Conservation (phyloP, 139 green algal species). For the Tetratostichococcus sp. region DNA sequence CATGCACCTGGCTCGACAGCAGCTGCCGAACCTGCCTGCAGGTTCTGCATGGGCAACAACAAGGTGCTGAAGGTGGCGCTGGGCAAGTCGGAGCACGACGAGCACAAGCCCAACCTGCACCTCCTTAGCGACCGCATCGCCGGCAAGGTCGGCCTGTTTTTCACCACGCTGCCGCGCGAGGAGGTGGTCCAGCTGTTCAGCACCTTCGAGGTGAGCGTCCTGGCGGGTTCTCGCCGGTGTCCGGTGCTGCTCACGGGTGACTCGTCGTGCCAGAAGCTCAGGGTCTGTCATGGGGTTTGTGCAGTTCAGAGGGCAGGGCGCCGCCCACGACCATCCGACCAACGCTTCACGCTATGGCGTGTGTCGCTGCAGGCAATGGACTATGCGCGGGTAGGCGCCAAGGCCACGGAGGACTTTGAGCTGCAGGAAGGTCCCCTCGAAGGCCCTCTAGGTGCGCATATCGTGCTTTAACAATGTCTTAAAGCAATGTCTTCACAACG, state of each 20-base stretch:
- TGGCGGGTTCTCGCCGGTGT: neutral
- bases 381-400: constrained; percentile 77
- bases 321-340: no score
- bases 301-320: no score
- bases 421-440: constrained; percentile 71
- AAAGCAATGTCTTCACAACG: neutral
- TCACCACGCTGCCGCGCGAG: constrained; percentile 75
- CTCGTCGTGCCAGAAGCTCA: no score
- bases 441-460: constrained; percentile 40
- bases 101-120: constrained; percentile 64
- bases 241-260: no score
- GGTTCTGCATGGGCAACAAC: constrained; percentile 87
- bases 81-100: constrained; percentile 67
- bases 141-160: constrained; percentile 84
- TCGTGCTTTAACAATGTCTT: no score
- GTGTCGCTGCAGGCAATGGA: constrained; percentile 57
- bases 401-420: constrained; percentile 70
- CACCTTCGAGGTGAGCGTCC: constrained; percentile 30
- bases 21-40: no score
- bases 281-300: no score
- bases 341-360: no score
- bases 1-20: no score
- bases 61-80: constrained; percentile 89
- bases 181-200: constrained; percentile 54
- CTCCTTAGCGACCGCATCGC: constrained; percentile 55